Evolutionary conservation across 306 rosid genomes (phyloP).

Genomic region (Macrotyloma uniflorum): DNA sequence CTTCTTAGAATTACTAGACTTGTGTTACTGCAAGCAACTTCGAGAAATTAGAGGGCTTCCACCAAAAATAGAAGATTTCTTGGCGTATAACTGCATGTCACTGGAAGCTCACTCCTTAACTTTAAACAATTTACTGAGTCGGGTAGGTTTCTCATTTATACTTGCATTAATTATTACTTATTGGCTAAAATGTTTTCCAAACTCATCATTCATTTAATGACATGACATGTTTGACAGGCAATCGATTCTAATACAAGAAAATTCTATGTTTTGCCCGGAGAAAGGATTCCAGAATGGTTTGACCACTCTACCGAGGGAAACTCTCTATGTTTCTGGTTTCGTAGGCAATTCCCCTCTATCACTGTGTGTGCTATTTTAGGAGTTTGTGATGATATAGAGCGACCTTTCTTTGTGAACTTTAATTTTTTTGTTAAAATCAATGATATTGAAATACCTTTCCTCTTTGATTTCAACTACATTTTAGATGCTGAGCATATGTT

Average conservation of each 20-base stretch:
- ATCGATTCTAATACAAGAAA: neutral
- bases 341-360: neutral
- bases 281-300: slow-evolving; percentile 5
- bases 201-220: neutral
- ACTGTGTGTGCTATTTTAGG: neutral
- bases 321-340: neutral
- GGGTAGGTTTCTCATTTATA: neutral
- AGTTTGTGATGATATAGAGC: neutral
- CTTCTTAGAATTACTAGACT: neutral
- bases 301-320: neutral
- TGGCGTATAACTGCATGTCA: neutral
- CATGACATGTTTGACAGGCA: slow-evolving; percentile 5
- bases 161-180: neutral
- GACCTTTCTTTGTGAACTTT: neutral
- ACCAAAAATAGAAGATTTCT: neutral
- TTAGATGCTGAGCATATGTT: neutral
- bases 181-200: neutral
- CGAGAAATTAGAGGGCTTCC: neutral
- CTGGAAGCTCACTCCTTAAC: neutral
- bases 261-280: neutral
- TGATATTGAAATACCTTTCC: neutral
- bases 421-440: neutral
- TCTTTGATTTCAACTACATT: neutral
- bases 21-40: neutral
- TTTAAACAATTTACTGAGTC: neutral